A percentile compares a stretch with the other conserved stretches of the same genome.
phyloP scores from a whole-genome alignment of 1,139 yeast species.

The Suhomyces taliae region DNA sequence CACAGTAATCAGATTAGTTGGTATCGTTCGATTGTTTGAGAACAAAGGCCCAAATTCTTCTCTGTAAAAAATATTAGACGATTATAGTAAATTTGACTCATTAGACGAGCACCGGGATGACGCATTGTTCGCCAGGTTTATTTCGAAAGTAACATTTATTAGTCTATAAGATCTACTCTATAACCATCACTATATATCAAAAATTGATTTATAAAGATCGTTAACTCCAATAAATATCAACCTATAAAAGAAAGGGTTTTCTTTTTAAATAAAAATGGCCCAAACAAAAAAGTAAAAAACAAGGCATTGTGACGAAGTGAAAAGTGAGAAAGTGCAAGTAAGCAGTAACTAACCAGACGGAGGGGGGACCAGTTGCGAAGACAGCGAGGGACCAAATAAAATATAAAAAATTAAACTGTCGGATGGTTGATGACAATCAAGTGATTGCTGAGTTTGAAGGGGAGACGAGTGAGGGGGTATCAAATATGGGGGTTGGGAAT shows the following conservation, averaged over 20 bases:
- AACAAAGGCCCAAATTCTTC: too few relatives aligned
- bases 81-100: too few relatives aligned
- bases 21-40: too few relatives aligned
- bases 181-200: background rate
- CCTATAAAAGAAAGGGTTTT: background rate
- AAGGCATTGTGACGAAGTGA: background rate
- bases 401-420: too few relatives aligned
- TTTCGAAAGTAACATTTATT: background rate
- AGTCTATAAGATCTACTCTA: background rate
- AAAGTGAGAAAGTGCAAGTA: background rate
- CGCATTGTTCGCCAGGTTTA: too few relatives aligned
- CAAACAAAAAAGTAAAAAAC: too few relatives aligned
- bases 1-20: too few relatives aligned
- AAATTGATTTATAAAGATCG: background rate
- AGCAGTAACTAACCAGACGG: too few relatives aligned
- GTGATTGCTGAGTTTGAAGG: background rate
- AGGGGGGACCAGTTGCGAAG: background rate
- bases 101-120: background rate
- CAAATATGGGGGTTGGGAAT: background rate
- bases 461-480: background rate
- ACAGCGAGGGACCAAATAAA: too few relatives aligned
- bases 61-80: background rate
- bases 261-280: too few relatives aligned
- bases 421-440: too few relatives aligned
- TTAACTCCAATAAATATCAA: background rate